Evolutionary conservation across 2,329 filamentous ascomycete species (phyloP).

Genomic region (Claviceps arundinis): DNA sequence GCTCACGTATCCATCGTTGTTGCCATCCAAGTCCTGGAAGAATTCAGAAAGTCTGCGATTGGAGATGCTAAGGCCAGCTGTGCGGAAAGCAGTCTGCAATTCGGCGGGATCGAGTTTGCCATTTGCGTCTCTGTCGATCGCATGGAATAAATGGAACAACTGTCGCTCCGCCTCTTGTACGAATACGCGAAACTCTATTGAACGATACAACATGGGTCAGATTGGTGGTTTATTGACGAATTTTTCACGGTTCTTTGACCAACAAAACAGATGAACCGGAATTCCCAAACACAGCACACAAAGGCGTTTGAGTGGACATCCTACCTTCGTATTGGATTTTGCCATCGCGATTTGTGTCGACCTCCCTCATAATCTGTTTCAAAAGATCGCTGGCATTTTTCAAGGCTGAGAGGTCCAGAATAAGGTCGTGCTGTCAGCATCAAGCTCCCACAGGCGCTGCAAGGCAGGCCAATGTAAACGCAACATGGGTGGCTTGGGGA

Average conservation of each 20-base stretch:
- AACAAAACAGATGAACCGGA: neutral
- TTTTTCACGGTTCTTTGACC: no score
- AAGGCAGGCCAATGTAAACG: neutral
- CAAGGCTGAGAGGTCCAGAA: conserved; percentile 33
- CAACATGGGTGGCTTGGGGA: neutral
- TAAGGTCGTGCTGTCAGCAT: neutral
- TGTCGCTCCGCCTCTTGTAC: conserved; percentile 79
- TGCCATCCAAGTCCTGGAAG: conserved; percentile 79
- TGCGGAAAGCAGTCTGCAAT: conserved; percentile 63
- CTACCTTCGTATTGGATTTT: conserved; percentile 82
- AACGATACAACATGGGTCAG: neutral
- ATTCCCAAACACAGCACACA: neutral
- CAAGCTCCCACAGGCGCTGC: neutral
- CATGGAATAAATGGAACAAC: conserved; percentile 67
- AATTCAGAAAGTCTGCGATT: conserved; percentile 68
- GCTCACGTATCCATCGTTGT: conserved; percentile 75
- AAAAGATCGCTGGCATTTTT: conserved; percentile 88
- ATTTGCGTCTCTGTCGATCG: conserved; percentile 75
- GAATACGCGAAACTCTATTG: conserved; percentile 73
- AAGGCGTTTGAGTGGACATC: neutral
- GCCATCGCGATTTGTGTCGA: conserved; percentile 79
- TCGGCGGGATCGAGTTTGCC: conserved; percentile 81
- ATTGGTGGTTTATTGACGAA: neutral
- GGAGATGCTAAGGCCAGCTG: conserved; percentile 66
- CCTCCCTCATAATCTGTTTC: conserved; percentile 62